These are phyloP conservation scores for Thalassiosira sp. DNA, from an alignment of 352 stramenopile genomes.

Conservation along the genomic window DNA sequence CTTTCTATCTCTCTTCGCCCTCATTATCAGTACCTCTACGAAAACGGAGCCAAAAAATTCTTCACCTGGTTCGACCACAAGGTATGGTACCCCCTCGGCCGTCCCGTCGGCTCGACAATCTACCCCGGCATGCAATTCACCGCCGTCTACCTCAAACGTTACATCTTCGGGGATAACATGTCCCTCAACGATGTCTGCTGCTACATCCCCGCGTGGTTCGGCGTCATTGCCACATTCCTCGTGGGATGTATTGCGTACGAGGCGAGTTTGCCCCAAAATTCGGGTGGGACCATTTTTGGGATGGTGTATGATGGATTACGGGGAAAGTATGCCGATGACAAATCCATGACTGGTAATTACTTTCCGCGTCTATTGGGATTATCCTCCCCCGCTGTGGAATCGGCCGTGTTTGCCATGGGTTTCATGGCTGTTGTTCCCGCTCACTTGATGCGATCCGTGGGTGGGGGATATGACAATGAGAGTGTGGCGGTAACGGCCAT, in stretches of 20 bases:
- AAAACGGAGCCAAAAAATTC: conserved; percentile 93
- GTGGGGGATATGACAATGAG: conserved; percentile 98
- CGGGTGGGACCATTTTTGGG: conserved; percentile 27
- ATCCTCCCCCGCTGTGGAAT: conserved; percentile 12
- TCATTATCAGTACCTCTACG: conserved; percentile 71
- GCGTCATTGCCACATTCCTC: conserved; percentile 60
- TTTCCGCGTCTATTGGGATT: conserved; percentile 6
- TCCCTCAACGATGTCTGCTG: conserved; percentile 85
- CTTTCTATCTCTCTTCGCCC: no score
- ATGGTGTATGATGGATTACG: conserved; percentile 45
- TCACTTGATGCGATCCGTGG: conserved; percentile 95
- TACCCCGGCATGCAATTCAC: conserved; percentile 87
- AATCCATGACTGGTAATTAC: conserved; percentile 36
- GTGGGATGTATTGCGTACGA: conserved; percentile 40
- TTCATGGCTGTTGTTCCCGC: conserved; percentile 96
- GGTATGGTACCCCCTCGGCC: conserved; percentile 82
- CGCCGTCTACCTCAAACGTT: conserved; percentile 78
- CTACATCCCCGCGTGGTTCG: conserved; percentile 84
- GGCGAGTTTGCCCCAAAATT: conserved; percentile 52
- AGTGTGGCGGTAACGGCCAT: conserved; percentile 96
- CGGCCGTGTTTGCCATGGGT: conserved; percentile 76
- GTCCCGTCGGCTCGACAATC: conserved; percentile 85
- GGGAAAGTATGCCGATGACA: no score
- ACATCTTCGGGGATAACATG: conserved; percentile 60
- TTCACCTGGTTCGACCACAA: conserved; percentile 97